These are phyloP conservation scores for Fraxinus ornus DNA, from an alignment of 305 asterid species.

Conservation along the genomic window DNA sequence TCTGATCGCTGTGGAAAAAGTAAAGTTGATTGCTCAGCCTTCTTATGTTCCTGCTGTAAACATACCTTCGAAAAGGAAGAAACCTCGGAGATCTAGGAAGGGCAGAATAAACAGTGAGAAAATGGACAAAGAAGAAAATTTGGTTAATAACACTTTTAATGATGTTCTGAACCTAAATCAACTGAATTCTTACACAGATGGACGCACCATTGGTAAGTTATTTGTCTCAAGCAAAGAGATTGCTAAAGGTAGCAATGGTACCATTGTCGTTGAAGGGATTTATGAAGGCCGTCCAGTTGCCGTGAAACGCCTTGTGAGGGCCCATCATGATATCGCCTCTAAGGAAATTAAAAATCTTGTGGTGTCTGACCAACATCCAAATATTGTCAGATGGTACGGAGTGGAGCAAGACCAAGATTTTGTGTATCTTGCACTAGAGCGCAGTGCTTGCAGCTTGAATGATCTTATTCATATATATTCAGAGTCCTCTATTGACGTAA, in stretches of 20 bases:
- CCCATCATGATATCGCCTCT: constrained; percentile 75
- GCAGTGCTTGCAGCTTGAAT: constrained; percentile 76
- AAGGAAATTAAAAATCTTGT: constrained; percentile 88
- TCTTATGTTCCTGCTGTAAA: constrained; percentile 10
- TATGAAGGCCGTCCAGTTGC: constrained; percentile 86
- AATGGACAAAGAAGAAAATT: constrained; percentile 43
- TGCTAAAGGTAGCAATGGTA: constrained; percentile 92
- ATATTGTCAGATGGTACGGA: constrained; percentile 86
- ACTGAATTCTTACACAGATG: constrained; percentile 46
- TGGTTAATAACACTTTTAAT: constrained; percentile 26
- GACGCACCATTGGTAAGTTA: constrained; percentile 71
- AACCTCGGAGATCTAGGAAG: constrained; percentile 58
- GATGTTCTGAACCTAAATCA: constrained; percentile 48
- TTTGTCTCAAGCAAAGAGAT: constrained; percentile 68
- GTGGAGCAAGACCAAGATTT: constrained; percentile 88
- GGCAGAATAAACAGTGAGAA: constrained; percentile 41
- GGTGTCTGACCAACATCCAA: constrained; percentile 81
- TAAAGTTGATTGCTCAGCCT: constrained; percentile 23
- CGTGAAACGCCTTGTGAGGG: constrained; percentile 88
- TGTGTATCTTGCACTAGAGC: constrained; percentile 87
- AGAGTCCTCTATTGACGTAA: constrained; percentile 35
- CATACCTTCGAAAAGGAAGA: constrained; percentile 56
- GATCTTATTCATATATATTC: constrained; percentile 65
- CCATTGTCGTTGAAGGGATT: constrained; percentile 82
- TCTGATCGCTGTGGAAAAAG: constrained; percentile 28